Evolutionary conservation across 225 moss, liverwort and hornwort genomes (phyloP), one percentile per base, ranked within the genome.

Genomic region (Anthoceros angustus): DNA sequence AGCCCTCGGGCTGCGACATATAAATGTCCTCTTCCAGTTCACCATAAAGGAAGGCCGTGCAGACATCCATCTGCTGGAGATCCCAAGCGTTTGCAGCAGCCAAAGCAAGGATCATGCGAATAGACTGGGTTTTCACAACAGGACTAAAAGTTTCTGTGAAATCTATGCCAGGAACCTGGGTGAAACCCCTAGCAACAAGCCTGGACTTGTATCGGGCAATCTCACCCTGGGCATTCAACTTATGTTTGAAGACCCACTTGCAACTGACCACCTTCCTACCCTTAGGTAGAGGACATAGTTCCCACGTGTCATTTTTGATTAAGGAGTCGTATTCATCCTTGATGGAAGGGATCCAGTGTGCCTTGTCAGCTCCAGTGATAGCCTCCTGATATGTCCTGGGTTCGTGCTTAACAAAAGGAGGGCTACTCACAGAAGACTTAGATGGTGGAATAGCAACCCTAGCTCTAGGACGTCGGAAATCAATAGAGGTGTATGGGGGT

Each of bases 301-400:
- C 32, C 32, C 32, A 32, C 32, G 32, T 32, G 2, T 32, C 2
- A 32, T 32, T 32, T 4, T 32, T 32, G 4, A 32, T 1, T 4
- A 32, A 4, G 2, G 32, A 32, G 2, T 32, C 32, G 4, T 32
- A 32, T 4, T 32, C 32, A 32, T 32, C 32, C 32, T 32, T 32
- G 32, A 32, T 32, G 4, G 32, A 32, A 32, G 46, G 46, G 46
- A 48, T 48, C 46, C 46, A 48, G 18, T 48, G 46, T 5, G 1
- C 46, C 46, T 48, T 48, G 46, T 48, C 46, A 48, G 46, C 46
- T 18, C 46, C 46, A 48, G 46, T 48, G 46, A 48, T 48, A 48
- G 46, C 46, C 46, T 48, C 46, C 18, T 12, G 12, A 5, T 48
- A 48, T 18, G 46, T 48, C 5, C 5, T 48, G 46, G 46, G 46